Percentiles rank a stretch among this genome's conserved stretches.
These are phyloP conservation scores for Suillus decipiens DNA, from an alignment of 768 basidiomycete species.

Conservation along the genomic window DNA sequence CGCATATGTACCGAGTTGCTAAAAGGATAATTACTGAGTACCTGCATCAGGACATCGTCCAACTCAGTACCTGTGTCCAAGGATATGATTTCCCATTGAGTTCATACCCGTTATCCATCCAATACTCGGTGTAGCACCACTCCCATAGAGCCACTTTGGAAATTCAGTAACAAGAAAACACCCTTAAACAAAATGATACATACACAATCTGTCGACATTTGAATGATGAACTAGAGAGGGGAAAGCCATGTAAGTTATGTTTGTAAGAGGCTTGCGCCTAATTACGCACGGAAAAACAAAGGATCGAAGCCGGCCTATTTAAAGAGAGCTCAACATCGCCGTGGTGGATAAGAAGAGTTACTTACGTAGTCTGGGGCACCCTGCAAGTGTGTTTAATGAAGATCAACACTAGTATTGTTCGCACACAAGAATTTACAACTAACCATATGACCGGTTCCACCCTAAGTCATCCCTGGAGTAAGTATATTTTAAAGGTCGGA, in stretches of 20 bases:
- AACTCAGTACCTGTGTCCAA: conserved; percentile 24
- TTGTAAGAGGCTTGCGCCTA: neutral
- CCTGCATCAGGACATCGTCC: neutral
- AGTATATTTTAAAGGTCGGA: neutral
- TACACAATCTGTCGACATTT: conserved; percentile 27
- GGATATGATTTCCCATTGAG: conserved; percentile 8
- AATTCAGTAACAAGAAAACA: conserved; percentile 1
- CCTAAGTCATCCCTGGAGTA: conserved; percentile 13
- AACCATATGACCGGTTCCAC: conserved; percentile 31
- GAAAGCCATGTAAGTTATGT: neutral
- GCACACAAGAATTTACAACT: conserved; percentile 3
- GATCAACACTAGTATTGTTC: neutral
- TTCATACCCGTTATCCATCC: conserved; percentile 28
- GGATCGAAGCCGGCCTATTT: conserved; percentile 27
- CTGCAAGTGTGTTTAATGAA: conserved; percentile 10
- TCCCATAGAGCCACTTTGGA: conserved; percentile 30
- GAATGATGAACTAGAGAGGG: conserved; percentile 25
- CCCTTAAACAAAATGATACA: conserved; percentile 2
- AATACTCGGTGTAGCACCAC: conserved; percentile 30
- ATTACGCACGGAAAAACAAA: conserved; percentile 25
- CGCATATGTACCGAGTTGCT: conserved; percentile 25
- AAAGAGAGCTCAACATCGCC: neutral
- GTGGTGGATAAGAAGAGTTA: neutral
- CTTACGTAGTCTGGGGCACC: conserved; percentile 27
- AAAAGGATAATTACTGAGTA: neutral